Percentiles rank a stretch among this genome's conserved stretches.
These are phyloP conservation scores for Pseudopithomyces maydicus DNA, from an alignment of 2,329 filamentous ascomycete species.

Conservation along the genomic window DNA sequence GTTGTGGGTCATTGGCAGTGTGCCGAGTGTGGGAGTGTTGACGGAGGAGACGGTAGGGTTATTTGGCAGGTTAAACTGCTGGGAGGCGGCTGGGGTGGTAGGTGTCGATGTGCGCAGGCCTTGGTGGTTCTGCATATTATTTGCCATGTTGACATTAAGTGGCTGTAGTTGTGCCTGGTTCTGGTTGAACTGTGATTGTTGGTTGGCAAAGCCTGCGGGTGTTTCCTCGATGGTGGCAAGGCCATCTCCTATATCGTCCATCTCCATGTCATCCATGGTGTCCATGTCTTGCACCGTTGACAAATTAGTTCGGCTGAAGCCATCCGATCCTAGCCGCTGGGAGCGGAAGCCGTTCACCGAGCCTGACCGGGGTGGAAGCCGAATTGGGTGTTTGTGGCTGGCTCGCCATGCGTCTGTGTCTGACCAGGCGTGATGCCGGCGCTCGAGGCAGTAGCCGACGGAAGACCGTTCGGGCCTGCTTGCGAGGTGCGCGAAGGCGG, in stretches of 20 bases:
- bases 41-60: constrained; percentile 97
- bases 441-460: constrained; percentile 31
- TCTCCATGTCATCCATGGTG: constrained; percentile 91
- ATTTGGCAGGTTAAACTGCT: constrained; percentile 76
- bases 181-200: constrained; percentile 60
- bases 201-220: constrained; percentile 64
- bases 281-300: constrained; percentile 69
- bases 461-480: constrained; percentile 51
- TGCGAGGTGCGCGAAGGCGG: constrained; percentile 57
- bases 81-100: constrained; percentile 75
- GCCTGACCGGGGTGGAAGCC: constrained; percentile 48
- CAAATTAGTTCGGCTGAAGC: constrained; percentile 46
- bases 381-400: constrained; percentile 41
- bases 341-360: constrained; percentile 39
- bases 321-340: constrained; percentile 46
- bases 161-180: constrained; percentile 65
- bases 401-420: constrained; percentile 39
- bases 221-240: constrained; percentile 68
- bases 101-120: constrained; percentile 82
- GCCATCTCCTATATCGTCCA: constrained; percentile 75
- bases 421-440: constrained; percentile 53
- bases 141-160: constrained; percentile 80
- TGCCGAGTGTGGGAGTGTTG: constrained; percentile 89
- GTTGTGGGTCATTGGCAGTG: constrained; percentile 70
- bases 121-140: constrained; percentile 70